Evolutionary conservation across 495 filamentous ascomycete species (phyloP).

Genomic region (Thozetella sp.): DNA sequence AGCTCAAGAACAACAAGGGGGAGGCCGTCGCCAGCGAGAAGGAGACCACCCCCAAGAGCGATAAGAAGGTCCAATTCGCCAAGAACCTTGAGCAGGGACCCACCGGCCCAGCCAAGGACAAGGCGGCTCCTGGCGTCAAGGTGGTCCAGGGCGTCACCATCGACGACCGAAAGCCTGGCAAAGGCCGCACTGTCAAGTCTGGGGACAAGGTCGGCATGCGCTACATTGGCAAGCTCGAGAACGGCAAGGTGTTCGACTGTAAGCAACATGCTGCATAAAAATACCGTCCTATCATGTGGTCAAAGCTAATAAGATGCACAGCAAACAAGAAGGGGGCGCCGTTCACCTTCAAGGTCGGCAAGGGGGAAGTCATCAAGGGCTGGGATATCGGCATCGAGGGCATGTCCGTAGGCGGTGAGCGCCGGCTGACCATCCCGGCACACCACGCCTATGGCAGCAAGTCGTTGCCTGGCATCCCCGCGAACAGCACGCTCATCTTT

Average conservation of each 20-base stretch:
- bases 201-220: conserved; percentile 88
- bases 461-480: conserved; percentile 76
- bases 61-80: conserved; percentile 99
- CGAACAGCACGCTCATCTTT: conserved; percentile 88
- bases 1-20: conserved; percentile 97
- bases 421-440: conserved; percentile 85
- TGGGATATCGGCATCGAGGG: conserved; percentile 95
- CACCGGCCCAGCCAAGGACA: conserved; percentile 62
- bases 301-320: conserved; percentile 39
- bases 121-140: conserved; percentile 65
- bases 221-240: conserved; percentile 94
- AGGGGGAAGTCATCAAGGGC: conserved; percentile 96
- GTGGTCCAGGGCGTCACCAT: conserved; percentile 84
- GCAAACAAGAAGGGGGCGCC: conserved; percentile 98
- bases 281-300: neutral
- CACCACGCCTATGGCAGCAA: conserved; percentile 86
- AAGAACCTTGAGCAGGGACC: conserved; percentile 98
- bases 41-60: conserved; percentile 49
- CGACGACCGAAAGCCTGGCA: conserved; percentile 92
- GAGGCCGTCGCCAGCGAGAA: conserved; percentile 69
- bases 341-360: conserved; percentile 91
- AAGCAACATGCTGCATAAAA: conserved; percentile 36
- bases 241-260: conserved; percentile 94
- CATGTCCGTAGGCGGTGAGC: conserved; percentile 92
- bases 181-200: conserved; percentile 77